Evolutionary conservation across 768 basidiomycete genomes (phyloP).

Genomic region (Sarcodon sp.): DNA sequence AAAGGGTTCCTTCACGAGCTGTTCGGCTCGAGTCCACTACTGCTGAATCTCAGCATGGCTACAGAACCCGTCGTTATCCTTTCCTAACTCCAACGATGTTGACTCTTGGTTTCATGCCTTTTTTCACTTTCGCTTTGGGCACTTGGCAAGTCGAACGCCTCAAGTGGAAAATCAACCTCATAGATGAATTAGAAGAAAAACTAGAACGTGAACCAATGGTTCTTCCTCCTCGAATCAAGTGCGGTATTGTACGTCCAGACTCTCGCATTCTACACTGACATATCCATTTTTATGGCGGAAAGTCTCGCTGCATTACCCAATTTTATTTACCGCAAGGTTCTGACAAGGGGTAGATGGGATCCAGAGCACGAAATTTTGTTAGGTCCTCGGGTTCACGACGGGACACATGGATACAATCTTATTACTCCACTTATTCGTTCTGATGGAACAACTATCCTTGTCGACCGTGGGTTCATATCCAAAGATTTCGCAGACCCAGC

Average conservation of each 20-base stretch:
- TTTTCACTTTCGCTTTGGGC: constrained; percentile 84
- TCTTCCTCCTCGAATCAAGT: constrained; percentile 85
- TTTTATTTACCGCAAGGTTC: constrained; percentile 80
- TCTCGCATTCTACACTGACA: constrained; percentile 9
- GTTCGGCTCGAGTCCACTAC: constrained; percentile 3
- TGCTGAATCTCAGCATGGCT: constrained; percentile 12
- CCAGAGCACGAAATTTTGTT: constrained; percentile 68
- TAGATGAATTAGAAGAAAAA: constrained; percentile 90
- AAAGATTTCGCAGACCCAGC: constrained; percentile 34
- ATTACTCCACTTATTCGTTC: constrained; percentile 76
- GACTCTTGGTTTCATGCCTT: constrained; percentile 72
- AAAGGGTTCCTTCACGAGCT: neutral
- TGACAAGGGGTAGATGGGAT: constrained; percentile 68
- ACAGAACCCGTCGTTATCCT: constrained; percentile 44
- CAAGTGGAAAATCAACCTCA: constrained; percentile 89
- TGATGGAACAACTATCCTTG: constrained; percentile 74
- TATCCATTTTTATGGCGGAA: constrained; percentile 14
- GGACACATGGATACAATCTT: constrained; percentile 78
- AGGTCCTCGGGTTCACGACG: constrained; percentile 80
- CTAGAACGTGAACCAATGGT: constrained; percentile 64
- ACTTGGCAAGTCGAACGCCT: constrained; percentile 90
- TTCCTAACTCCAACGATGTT: constrained; percentile 62
- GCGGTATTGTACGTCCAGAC: constrained; percentile 14
- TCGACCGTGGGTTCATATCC: constrained; percentile 85
- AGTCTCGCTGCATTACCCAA: constrained; percentile 74